Evolutionary conservation across 225 moss, liverwort and hornwort species (phyloP).

Genomic region (Ulota crispa): DNA sequence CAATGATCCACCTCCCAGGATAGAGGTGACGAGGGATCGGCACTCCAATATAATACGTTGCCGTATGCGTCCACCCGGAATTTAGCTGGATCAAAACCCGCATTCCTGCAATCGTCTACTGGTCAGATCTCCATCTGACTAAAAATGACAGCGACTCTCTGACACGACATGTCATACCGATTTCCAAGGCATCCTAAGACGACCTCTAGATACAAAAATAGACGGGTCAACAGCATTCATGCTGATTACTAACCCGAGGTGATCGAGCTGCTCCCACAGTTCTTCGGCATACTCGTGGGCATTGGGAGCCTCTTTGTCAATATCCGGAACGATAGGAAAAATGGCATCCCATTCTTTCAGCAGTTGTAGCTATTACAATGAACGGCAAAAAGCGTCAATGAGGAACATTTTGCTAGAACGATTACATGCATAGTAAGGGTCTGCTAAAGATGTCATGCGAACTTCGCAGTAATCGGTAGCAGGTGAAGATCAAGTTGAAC

Average conservation of each 20-base stretch:
- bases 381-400: constrained; percentile 3
- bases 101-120: constrained; percentile 47
- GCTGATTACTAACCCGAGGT: constrained; percentile 50
- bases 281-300: constrained; percentile 62
- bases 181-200: neutral
- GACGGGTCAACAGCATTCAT: neutral
- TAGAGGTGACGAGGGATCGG: constrained; percentile 63
- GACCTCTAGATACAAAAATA: neutral
- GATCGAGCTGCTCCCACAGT: constrained; percentile 74
- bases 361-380: constrained; percentile 40
- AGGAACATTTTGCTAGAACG: neutral
- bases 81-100: constrained; percentile 70
- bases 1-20: constrained; percentile 74
- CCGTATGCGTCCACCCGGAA: constrained; percentile 66
- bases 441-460: neutral
- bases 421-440: neutral
- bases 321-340: constrained; percentile 56
- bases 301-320: constrained; percentile 60
- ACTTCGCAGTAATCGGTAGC: neutral
- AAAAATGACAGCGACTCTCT: neutral
- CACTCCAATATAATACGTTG: constrained; percentile 67
- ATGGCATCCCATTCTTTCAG: constrained; percentile 60
- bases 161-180: neutral
- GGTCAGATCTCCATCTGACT: constrained; percentile 11
- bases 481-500: neutral